These are phyloP conservation scores for Trichoderma sp. DNA, from an alignment of 2,329 filamentous ascomycete genomes.

Conservation along the genomic window DNA sequence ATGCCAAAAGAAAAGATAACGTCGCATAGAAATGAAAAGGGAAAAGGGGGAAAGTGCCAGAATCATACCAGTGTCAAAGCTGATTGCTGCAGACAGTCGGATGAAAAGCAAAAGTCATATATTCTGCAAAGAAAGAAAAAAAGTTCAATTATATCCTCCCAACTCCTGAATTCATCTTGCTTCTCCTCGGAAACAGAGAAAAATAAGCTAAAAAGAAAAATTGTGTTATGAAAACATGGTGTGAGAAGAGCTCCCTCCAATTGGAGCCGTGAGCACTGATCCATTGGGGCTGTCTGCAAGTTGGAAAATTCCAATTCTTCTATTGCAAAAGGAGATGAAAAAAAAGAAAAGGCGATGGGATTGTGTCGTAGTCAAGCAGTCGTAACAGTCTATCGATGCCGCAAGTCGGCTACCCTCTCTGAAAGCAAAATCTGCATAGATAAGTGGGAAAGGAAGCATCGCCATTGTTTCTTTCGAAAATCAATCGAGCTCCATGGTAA, in stretches of 20 bases:
- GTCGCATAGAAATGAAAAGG: slow-evolving; percentile 4
- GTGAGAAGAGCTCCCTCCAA: background rate
- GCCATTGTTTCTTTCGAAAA: background rate
- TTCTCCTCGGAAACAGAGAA: slow-evolving; percentile 8
- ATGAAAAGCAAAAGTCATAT: slow-evolving; percentile 2
- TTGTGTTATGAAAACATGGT: background rate
- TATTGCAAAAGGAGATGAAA: slow-evolving; percentile 9
- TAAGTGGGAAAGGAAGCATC: background rate
- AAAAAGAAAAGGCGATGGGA: background rate
- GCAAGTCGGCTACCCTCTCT: background rate
- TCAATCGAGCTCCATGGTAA: slow-evolving; percentile 45
- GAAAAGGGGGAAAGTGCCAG: background rate
- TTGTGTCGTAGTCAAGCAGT: slow-evolving; percentile 16
- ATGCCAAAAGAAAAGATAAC: background rate
- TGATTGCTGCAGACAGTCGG: background rate
- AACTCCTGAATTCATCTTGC: slow-evolving; percentile 14
- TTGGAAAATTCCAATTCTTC: background rate
- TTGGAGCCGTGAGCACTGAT: background rate
- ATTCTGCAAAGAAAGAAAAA: background rate
- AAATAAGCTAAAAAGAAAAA: background rate
- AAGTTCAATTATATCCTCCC: slow-evolving; percentile 19
- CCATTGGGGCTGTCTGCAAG: background rate
- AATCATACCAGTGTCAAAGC: background rate
- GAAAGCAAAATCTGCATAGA: background rate
- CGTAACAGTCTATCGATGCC: slow-evolving; percentile 25